Evolutionary conservation across 2,329 filamentous ascomycete genomes (phyloP), one percentile per base, ranked within the genome.

Genomic region (Fusarium clavum): DNA sequence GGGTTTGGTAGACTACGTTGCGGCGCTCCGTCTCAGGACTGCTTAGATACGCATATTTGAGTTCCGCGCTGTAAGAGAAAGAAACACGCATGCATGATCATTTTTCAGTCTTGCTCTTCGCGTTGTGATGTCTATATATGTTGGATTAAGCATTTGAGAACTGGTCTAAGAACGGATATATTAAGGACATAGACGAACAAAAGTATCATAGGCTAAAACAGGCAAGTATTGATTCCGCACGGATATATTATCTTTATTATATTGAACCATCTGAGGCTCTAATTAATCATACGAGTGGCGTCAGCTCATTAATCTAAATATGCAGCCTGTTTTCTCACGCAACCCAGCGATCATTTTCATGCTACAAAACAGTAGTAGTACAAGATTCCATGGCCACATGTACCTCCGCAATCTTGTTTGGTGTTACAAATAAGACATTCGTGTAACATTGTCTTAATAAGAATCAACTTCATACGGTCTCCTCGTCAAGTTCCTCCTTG

Each of bases 1-100:
- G 58, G 57, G 40, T 53, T 69, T 64, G 49, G 55, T 64, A 67
- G 57, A 61, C 61, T 49, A 49, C 49, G 51, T 46, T 67, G 56
- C 63, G 61, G 49, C 20, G 59, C 69, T 52, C 67, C 57, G 47
- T 73, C 62, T 69, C 63, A 65, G 62, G 72, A 54, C 47, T 71
- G 67, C 66, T 68, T 75, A 75, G 73, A 75, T 75, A 73, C 61
- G 64, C 73, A 73, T 71, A 70, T 74, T 75, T 75, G 74, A 76
- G 69, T 64, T 46, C 64, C 54, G 66, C 64, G 59, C 64, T 73
- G 61, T 72, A 69, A 73, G 70, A 71, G 56, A 70, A 67, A 70
- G 54, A 69, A 67, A 70, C 56, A 69, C 67, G 63, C 57, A 61
- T 65, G 64, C 59, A 75, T 73, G 66, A 73, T 53, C 68, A 61